Evolutionary conservation across 306 rosid species (phyloP).

Genomic region (Medicago ruthenica): DNA sequence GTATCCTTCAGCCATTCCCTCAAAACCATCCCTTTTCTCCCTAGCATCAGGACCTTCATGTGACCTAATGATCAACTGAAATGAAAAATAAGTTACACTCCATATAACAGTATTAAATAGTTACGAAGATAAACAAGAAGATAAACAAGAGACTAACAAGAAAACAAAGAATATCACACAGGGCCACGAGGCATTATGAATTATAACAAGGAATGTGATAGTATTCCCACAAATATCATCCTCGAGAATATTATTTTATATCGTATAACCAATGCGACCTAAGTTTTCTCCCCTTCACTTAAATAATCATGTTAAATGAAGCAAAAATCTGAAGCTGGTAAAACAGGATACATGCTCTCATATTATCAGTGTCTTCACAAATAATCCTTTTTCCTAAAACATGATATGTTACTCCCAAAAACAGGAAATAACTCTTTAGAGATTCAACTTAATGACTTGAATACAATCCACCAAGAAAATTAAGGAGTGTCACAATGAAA

Average conservation of each 20-base stretch:
- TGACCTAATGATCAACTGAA: conserved; percentile 85
- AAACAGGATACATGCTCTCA: conserved; percentile 13
- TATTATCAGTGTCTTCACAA: conserved; percentile 19
- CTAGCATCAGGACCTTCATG: conserved; percentile 98
- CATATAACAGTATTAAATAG: conserved; percentile 40
- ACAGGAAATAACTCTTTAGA: not conserved
- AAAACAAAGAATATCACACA: not conserved
- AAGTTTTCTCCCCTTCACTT: not conserved
- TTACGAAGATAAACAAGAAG: conserved; percentile 38
- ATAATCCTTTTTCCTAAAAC: conserved; percentile 3
- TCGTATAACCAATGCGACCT: not conserved
- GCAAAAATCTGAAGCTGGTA: conserved; percentile 22
- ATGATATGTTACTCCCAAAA: not conserved
- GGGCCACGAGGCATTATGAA: not conserved
- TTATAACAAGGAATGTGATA: not conserved
- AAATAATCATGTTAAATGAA: conserved; percentile 35
- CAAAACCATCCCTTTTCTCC: conserved; percentile 85
- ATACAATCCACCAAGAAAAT: conserved; percentile 23
- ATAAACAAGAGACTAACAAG: not conserved
- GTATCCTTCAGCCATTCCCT: conserved; percentile 81
- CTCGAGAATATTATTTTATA: not conserved
- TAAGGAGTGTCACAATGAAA: not conserved
- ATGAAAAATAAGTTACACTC: conserved; percentile 36
- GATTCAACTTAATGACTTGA: conserved; percentile 14
- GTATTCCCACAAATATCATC: not conserved